Percentiles rank a stretch among this genome's conserved stretches.
These are phyloP conservation scores for Anthracocystis panici-leucophaei DNA, from an alignment of 1,284 basidiomycete species.

Conservation along the genomic window DNA sequence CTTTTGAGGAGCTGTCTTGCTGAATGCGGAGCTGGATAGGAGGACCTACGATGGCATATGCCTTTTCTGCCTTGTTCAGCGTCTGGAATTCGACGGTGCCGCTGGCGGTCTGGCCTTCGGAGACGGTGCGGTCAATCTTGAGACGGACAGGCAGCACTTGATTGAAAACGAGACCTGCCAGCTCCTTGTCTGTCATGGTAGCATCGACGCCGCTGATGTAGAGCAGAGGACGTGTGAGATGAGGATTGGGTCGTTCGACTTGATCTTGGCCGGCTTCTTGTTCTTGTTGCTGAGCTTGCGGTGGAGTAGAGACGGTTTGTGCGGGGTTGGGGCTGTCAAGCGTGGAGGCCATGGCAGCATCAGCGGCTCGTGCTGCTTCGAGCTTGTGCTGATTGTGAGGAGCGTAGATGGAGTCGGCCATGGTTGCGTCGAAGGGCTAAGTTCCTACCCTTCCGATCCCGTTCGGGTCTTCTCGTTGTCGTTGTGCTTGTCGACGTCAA, in stretches of 20 bases:
- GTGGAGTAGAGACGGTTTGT: neutral
- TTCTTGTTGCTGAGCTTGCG: constrained; percentile 7
- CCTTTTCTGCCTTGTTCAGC: constrained; percentile 61
- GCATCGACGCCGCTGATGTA: constrained; percentile 54
- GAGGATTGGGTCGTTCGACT: constrained; percentile 41
- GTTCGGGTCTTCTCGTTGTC: neutral
- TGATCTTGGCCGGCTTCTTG: constrained; percentile 8
- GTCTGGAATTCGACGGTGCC: constrained; percentile 65
- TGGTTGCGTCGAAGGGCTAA: constrained; percentile 11
- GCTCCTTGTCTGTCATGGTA: constrained; percentile 53
- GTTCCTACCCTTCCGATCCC: neutral
- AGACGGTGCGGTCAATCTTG: constrained; percentile 52
- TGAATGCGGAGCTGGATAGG: constrained; percentile 47
- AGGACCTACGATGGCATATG: constrained; percentile 55
- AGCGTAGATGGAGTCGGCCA: constrained; percentile 61
- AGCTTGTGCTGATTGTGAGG: constrained; percentile 52
- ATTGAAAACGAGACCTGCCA: constrained; percentile 53
- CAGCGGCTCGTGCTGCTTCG: constrained; percentile 30
- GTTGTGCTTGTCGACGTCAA: constrained; percentile 2
- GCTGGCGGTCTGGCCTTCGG: constrained; percentile 28
- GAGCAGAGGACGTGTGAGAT: constrained; percentile 51
- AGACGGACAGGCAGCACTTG: constrained; percentile 55
- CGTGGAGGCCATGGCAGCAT: constrained; percentile 3
- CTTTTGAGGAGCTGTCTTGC: constrained; percentile 19
- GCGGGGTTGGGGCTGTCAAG: neutral